A percentile compares a stretch with the other conserved stretches of the same genome.
These are phyloP conservation scores for Ananas comosus DNA, from an alignment of 176 grass and related monocot genomes.

Conservation along the genomic window DNA sequence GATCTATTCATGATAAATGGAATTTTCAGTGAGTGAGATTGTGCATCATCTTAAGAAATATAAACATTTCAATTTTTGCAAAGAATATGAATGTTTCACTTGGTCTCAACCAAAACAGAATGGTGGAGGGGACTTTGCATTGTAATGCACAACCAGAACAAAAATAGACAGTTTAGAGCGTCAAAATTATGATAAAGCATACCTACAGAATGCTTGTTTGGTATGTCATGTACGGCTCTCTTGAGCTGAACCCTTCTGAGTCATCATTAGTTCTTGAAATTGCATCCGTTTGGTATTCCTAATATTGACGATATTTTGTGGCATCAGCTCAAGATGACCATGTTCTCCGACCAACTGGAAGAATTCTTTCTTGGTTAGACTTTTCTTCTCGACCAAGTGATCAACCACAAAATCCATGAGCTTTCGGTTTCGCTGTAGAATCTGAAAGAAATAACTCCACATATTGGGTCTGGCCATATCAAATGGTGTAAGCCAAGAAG, in stretches of 20 bases:
- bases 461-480: background rate
- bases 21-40: no score
- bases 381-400: conserved; percentile 21
- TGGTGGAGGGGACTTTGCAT: no score
- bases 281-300: conserved; percentile 26
- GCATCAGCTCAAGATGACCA: conserved; percentile 24
- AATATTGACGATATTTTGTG: conserved; percentile 19
- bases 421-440: conserved; percentile 12
- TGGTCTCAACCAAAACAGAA: no score
- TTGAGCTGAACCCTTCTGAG: background rate
- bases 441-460: conserved; percentile 2
- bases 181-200: background rate
- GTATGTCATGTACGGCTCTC: conserved; percentile 6
- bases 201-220: background rate
- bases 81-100: no score
- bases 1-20: no score
- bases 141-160: no score
- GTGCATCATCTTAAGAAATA: no score
- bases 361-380: conserved; percentile 18
- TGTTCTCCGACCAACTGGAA: conserved; percentile 15
- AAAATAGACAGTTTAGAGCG: background rate
- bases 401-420: conserved; percentile 17
- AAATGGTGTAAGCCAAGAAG: background rate
- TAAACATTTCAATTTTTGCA: no score
- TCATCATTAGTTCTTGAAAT: conserved; percentile 30